Conservation (phyloP, 2,329 filamentous ascomycete species). For the Fusarium sp. region DNA sequence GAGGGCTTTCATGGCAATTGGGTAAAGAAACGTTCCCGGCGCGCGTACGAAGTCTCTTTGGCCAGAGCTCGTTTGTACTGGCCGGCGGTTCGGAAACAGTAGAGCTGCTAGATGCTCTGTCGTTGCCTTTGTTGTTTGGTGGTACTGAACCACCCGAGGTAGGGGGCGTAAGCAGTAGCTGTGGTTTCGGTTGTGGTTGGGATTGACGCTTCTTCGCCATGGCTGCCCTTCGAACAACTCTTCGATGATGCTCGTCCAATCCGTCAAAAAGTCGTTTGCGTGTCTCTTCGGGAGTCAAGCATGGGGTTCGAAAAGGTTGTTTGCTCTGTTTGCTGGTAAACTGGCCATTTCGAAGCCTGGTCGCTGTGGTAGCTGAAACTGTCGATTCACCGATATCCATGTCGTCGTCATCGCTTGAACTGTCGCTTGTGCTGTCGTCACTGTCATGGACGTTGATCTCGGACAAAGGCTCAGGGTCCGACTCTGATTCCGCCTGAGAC, state of each 20-base stretch:
- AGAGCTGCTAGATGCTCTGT: background rate
- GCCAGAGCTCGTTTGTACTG: background rate
- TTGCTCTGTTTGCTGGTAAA: background rate
- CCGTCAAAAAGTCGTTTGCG: background rate
- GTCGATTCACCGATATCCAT: background rate
- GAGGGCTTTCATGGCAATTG: background rate
- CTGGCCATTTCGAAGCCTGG: background rate
- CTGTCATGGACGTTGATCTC: background rate
- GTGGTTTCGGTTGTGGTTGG: background rate
- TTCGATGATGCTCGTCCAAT: background rate
- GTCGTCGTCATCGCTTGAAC: background rate
- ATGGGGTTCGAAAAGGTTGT: background rate
- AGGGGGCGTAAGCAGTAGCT: background rate
- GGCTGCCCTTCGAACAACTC: background rate
- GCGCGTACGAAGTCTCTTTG: background rate
- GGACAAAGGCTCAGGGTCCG: background rate
- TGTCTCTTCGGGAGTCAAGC: accelerated
- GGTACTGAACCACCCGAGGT: background rate
- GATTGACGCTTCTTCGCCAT: background rate
- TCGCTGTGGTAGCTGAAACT: accelerated
- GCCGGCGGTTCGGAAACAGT: background rate
- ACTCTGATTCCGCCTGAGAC: background rate
- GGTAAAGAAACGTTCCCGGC: background rate
- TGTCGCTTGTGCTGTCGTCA: background rate
- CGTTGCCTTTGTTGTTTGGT: background rate